Evolutionary conservation across 768 basidiomycete species (phyloP), one percentile per base, ranked within the genome.

Genomic region (Tephrocybe sp.): DNA sequence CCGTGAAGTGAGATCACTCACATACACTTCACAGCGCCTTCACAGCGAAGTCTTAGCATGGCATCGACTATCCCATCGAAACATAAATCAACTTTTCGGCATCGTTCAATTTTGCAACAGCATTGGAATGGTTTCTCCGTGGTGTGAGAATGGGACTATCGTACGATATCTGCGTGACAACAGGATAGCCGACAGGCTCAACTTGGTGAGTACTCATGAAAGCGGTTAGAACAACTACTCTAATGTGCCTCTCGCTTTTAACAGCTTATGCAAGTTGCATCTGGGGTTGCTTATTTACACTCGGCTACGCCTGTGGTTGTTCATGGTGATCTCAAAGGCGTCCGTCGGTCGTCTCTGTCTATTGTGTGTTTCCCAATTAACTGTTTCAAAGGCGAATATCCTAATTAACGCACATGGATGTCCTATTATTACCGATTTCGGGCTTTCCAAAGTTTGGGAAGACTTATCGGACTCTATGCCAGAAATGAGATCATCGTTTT

Each of bases 281-380:
- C 76, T 1, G 83, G 80, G 5, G 74, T 84, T 35, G 57, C 72
- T 9, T 83, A 85, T 61, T 67, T 85, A 7, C 83, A 85, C 53
- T 71, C 73, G 40, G 75, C 74, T 57, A 72, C 72, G 38, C 80
- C 80, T 3, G 67, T 72, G 12, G 76, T 85, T 20, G 68, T 84
- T 10, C 83, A 84, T 56, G 82, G 83, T 4, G 83, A 84, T 53
- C 65, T 84, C 49, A 83, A 83, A 67, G 80, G 82, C 52, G 82
- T 82, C 4, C 22, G 54, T 40, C 17, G 33, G 58, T 33, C 73
- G 68, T 48, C 14, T 45, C 31, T 39, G 11, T 23, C 3, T 49
- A 23, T 16, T 8, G 23, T 45, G 17, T 31, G 10, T 41, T 35
- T 35, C 32, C 16, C 33, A 13, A 23, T 51, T 23, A 32, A 46